These are phyloP conservation scores for Epichloe elymi DNA, from an alignment of 2,329 filamentous ascomycete species.

Conservation along the genomic window DNA sequence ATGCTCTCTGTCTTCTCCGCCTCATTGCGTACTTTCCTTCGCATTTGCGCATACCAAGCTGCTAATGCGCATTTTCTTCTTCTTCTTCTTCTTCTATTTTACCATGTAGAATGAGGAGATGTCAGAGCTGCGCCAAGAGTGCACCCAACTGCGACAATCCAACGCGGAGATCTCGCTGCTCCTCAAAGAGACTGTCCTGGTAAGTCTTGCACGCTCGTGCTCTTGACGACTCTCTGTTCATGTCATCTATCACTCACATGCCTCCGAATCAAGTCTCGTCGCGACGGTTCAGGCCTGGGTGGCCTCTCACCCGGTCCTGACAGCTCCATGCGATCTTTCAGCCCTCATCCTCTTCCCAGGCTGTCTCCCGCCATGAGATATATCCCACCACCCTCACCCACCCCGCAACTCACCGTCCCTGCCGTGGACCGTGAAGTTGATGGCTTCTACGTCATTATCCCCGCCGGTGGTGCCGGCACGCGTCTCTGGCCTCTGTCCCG, in stretches of 20 bases:
- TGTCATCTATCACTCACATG: background rate
- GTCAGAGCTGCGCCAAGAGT: slow-evolving; percentile 12
- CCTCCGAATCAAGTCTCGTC: background rate
- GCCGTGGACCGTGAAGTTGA: slow-evolving; percentile 12
- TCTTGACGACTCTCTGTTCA: background rate
- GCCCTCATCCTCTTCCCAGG: slow-evolving; percentile 6
- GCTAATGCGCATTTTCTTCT: background rate
- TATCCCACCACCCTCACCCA: slow-evolving; percentile 6
- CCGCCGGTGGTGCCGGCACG: slow-evolving; percentile 15
- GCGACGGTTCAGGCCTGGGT: slow-evolving; percentile 4
- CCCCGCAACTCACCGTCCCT: slow-evolving; percentile 5
- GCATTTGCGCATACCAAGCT: background rate
- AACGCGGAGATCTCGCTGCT: slow-evolving; percentile 12
- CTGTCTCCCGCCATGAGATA: slow-evolving; percentile 7
- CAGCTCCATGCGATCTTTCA: slow-evolving; percentile 6
- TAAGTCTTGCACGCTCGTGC: slow-evolving; percentile 3
- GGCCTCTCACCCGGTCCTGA: slow-evolving; percentile 3
- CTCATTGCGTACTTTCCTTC: background rate
- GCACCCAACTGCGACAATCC: slow-evolving; percentile 12
- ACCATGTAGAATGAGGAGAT: slow-evolving; percentile 11
- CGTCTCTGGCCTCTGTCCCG: slow-evolving; percentile 15
- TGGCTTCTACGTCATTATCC: slow-evolving; percentile 16
- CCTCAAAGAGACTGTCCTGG: slow-evolving; percentile 11
- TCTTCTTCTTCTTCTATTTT: background rate
- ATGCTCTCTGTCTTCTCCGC: background rate